Evolutionary conservation across 1,139 yeast species (phyloP), one percentile per base, ranked within the genome.

Genomic region (Debaryomycetaceae sp.): DNA sequence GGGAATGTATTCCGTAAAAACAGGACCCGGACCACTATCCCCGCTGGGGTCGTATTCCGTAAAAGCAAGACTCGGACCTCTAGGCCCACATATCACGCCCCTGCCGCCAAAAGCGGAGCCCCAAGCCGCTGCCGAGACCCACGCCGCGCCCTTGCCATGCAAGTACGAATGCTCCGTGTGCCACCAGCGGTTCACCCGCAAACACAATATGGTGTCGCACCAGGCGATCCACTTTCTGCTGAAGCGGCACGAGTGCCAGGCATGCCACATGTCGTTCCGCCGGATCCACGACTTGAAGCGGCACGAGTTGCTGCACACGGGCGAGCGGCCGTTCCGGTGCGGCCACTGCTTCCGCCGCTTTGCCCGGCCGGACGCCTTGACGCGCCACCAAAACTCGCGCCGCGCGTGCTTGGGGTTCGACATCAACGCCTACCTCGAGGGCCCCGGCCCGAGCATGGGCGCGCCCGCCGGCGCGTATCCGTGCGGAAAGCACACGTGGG

Each of bases 341-440:
- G 56, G 53, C 7, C 57, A 58, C 31, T 82, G 94, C 51, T 69
- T 72, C 11, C 62, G 82, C 28, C 57, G 65, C 30, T 82, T 82
- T 55, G 85, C 92, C 1, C 57, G 94, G 18, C 77, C 78, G 2
- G 94, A 82, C 49, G 87, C 93, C 0, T 59, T 82, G 22, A 68
- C 75, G 3, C 60, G 94, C 31, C 83, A 73, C 47, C 56, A 68
- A 43, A 73, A 73, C 30, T 53, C 62, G 2, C 57, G 57, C 2
- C 58, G 62, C 38, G 70, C 67, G 0, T 63, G 70, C 32, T 38
- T 51, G 5, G 56, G 51, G 6, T 25, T 27, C 32, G n/a, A n/a
- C n/a, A n/a, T n/a, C n/a, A n/a, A n/a, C 31, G 29, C 21, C n/a
- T 25, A 25, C 26, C 25, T n/a, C n/a, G n/a, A n/a, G n/a, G n/a